These are phyloP conservation scores for Trichoderma parareesei DNA, from an alignment of 495 filamentous ascomycete genomes.

Conservation along the genomic window DNA sequence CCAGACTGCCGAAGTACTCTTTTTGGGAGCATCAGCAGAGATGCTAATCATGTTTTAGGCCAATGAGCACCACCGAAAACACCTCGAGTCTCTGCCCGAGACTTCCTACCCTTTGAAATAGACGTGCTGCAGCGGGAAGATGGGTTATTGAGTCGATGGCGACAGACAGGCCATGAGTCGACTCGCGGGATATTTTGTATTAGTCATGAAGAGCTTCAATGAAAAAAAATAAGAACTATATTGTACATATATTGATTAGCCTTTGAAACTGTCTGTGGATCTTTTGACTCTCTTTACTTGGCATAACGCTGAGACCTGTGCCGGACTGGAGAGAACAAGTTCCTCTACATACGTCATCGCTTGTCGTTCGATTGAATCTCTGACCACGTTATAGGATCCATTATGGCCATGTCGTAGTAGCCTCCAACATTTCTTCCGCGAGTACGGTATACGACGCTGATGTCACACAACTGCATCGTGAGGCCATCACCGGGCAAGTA, in stretches of 20 bases:
- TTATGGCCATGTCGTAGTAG: too few species aligned
- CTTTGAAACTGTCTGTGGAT: too few species aligned
- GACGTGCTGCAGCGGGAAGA: background rate
- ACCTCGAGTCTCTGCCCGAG: slow-evolving; percentile 68
- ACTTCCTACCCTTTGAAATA: slow-evolving; percentile 57
- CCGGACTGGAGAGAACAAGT: too few species aligned
- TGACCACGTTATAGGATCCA: too few species aligned
- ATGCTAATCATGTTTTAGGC: slow-evolving; percentile 46
- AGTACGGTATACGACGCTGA: too few species aligned
- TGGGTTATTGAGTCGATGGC: background rate
- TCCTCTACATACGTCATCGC: too few species aligned
- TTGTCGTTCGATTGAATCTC: too few species aligned
- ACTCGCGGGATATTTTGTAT: background rate
- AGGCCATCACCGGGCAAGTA: too few species aligned
- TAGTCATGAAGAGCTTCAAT: background rate
- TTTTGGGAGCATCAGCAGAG: background rate
- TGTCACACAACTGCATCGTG: too few species aligned
- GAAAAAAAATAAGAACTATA: background rate
- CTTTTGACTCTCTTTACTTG: too few species aligned
- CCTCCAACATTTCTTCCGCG: too few species aligned
- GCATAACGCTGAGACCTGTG: too few species aligned
- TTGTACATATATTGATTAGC: background rate
- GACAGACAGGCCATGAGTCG: background rate
- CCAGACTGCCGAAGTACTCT: slow-evolving; percentile 14
- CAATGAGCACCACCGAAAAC: slow-evolving; percentile 73